Conservation (phyloP, 192 early-diverging fungal genomes). For the Coemansia sp. region DNA sequence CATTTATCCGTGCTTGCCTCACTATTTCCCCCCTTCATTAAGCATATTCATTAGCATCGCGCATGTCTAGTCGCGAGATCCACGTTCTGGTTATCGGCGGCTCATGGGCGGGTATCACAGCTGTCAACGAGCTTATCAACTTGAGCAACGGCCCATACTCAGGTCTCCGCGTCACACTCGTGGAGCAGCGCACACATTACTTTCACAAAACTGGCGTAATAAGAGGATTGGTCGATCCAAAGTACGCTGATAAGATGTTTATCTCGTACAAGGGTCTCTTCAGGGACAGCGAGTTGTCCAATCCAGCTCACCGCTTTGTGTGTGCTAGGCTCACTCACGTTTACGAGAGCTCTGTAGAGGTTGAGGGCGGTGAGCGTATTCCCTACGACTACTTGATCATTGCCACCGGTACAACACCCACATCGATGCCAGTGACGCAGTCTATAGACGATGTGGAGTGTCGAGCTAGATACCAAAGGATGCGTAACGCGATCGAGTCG, state of each 20-base stretch:
- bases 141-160: constrained; percentile 31
- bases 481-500: constrained; percentile 48
- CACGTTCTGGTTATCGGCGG: constrained; percentile 59
- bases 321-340: constrained; percentile 55
- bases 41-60: not conserved
- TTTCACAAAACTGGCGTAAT: constrained; percentile 60
- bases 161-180: constrained; percentile 51
- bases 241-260: constrained; percentile 52
- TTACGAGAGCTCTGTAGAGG: constrained; percentile 49
- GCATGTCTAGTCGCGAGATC: constrained; percentile 41
- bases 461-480: constrained; percentile 27
- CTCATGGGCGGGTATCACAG: constrained; percentile 57
- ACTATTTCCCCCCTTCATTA: not conserved
- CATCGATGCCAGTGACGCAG: constrained; percentile 52
- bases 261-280: constrained; percentile 59
- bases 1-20: not conserved
- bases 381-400: constrained; percentile 70
- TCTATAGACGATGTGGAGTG: constrained; percentile 41
- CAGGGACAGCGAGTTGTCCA: constrained; percentile 3
- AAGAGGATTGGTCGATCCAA: constrained; percentile 55
- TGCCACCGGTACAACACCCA: constrained; percentile 63
- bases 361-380: constrained; percentile 54
- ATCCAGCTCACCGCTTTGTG: constrained; percentile 47
- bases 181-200: constrained; percentile 59
- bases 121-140: constrained; percentile 37